Evolutionary conservation across 495 filamentous ascomycete genomes (phyloP), one percentile per base, ranked within the genome.

Genomic region (Achaetomiella virescens): DNA sequence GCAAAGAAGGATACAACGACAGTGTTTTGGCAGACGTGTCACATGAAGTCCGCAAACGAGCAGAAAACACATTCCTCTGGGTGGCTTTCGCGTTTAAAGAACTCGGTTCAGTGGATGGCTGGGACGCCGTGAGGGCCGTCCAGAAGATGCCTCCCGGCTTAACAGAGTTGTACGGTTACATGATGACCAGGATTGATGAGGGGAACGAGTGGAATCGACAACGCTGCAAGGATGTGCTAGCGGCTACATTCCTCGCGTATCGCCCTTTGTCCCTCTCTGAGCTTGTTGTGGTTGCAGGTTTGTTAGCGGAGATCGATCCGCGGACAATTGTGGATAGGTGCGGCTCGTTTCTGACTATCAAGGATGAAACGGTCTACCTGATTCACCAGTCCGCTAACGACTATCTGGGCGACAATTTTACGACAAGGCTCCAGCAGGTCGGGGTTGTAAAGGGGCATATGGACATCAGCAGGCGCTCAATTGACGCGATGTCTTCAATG

Each of bases 321-420:
- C n/a, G n/a, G n/a, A n/a, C n/a, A n/a, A n/a, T 62, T 49, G 58
- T 68, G 17, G 44, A 61, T 11, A 48, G 48, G 29, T 71, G 67
- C 47, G 60, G 64, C 44, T 72, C 69, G 31, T 71, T 72, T 52
- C 57, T 72, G 2, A 63, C 61, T 6, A 35, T 69, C 18, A 66
- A 47, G 7, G 58, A 66, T 15, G 41, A 61, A n/a, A 70, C 45
- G 12, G 65, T 78, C 50, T 49, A 59, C 47, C 54, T 71, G 2
- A 68, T 77, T 15, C 70, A 77, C 52, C 68, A 75, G 61, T 77
- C 75, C n/a, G 71, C 67, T n/a, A 72, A 72, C 46, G 72, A 75
- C 27, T 76, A 66, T 55, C 62, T 76, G 7, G 45, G 43, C 35
- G 18, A 35, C 18, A 61, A 64, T 22, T 60, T 58, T 46, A 35